Conservation (phyloP, 1,284 basidiomycete genomes). For the Leccinum pachyderme region DNA sequence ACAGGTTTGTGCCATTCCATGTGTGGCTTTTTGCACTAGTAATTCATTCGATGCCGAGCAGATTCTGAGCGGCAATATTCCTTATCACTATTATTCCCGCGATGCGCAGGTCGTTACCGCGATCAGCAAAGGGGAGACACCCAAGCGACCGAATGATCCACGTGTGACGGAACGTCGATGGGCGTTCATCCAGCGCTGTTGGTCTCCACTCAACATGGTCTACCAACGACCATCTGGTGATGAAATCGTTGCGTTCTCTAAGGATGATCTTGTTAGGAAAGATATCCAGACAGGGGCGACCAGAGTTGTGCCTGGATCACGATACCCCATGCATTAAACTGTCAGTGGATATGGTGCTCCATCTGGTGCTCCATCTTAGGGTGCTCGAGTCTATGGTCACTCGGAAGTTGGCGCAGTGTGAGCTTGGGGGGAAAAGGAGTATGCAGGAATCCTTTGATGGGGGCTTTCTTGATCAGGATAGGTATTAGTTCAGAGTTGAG, state of each 20-base stretch:
- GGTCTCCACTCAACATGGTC: neutral
- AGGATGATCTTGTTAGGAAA: neutral
- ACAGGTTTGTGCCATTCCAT: slow-evolving; percentile 10
- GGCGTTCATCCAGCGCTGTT: slow-evolving; percentile 9
- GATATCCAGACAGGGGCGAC: neutral
- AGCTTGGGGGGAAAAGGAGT: neutral
- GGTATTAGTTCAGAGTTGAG: neutral
- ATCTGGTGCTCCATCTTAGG: neutral
- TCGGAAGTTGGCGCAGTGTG: neutral
- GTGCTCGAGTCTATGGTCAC: neutral
- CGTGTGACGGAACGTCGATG: slow-evolving; percentile 12
- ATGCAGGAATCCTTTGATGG: neutral
- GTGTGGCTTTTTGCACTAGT: neutral
- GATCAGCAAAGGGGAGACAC: slow-evolving; percentile 6
- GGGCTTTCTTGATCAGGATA: neutral
- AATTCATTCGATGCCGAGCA: neutral
- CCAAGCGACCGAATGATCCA: slow-evolving; percentile 2
- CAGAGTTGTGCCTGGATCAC: neutral
- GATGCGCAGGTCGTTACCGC: slow-evolving; percentile 8
- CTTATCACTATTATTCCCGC: slow-evolving; percentile 14
- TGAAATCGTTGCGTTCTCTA: slow-evolving; percentile 4
- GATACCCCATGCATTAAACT: neutral
- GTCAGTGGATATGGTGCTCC: neutral
- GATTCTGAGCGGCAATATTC: slow-evolving; percentile 17
- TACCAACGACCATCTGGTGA: neutral